These are phyloP conservation scores for Rhynchospora tenuis DNA, from an alignment of 176 grass and related monocot species.

Conservation along the genomic window DNA sequence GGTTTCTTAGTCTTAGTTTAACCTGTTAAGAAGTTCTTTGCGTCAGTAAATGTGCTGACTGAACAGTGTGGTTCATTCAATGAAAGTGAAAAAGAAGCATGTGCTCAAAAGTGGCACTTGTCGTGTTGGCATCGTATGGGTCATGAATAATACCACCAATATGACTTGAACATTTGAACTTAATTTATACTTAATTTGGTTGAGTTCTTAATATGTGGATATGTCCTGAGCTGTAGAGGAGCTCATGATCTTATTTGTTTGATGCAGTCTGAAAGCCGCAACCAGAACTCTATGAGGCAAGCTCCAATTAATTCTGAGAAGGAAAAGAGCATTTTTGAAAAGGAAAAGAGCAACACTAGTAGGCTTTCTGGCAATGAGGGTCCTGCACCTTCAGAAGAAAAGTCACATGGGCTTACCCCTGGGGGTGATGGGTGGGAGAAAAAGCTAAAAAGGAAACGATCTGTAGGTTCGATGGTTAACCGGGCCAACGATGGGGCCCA, in stretches of 20 bases:
- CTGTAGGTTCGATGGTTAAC: slow-evolving; percentile 64
- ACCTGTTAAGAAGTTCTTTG: neutral
- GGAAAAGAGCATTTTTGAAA: slow-evolving; percentile 46
- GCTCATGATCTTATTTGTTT: neutral
- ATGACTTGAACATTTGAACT: neutral
- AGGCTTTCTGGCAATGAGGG: slow-evolving; percentile 26
- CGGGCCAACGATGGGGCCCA: slow-evolving; percentile 43
- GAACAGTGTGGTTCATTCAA: neutral
- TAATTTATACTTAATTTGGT: neutral
- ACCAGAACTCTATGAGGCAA: slow-evolving; percentile 41
- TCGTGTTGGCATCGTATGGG: neutral
- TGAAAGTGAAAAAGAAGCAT: neutral
- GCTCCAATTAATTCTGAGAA: slow-evolving; percentile 39
- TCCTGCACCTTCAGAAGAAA: slow-evolving; percentile 45
- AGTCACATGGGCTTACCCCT: slow-evolving; percentile 47
- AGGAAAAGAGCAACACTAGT: slow-evolving; percentile 48
- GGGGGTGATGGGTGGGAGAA: slow-evolving; percentile 71
- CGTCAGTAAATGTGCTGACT: neutral
- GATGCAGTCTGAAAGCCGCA: slow-evolving; percentile 58
- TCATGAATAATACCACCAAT: neutral
- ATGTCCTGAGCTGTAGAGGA: neutral
- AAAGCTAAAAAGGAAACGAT: slow-evolving; percentile 63
- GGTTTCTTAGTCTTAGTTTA: neutral
- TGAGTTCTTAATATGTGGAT: neutral
- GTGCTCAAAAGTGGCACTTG: neutral